A percentile compares a stretch with the other conserved stretches of the same genome.
Conservation (phyloP, 352 stramenopile species). For the Chrysophaeum taylorii region DNA sequence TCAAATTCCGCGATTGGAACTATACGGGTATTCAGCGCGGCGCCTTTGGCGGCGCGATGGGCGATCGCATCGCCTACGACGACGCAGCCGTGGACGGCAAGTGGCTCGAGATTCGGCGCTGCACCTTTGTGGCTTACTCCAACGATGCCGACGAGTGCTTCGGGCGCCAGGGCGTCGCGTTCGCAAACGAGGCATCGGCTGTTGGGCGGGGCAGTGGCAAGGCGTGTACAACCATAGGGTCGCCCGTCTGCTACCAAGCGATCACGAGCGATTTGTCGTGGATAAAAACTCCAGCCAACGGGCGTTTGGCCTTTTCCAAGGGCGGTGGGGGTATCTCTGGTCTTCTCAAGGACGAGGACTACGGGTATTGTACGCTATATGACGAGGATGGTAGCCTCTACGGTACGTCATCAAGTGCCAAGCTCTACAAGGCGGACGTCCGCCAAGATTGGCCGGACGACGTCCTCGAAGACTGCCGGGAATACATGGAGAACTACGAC, state of each 20-base stretch:
- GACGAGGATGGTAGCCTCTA: conserved; percentile 11
- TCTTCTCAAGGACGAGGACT: background rate
- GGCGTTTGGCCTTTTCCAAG: conserved; percentile 1
- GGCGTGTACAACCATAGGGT: background rate
- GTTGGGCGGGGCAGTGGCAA: background rate
- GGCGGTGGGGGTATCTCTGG: background rate
- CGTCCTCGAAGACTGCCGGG: conserved; percentile 5
- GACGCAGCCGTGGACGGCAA: background rate
- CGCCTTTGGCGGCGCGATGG: background rate
- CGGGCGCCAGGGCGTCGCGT: background rate
- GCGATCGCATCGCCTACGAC: background rate
- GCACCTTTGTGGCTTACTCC: background rate
- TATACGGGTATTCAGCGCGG: background rate
- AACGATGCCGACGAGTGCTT: background rate
- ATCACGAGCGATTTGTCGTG: background rate
- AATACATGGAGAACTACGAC: background rate
- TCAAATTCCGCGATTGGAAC: background rate
- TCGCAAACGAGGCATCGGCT: background rate
- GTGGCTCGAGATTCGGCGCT: background rate
- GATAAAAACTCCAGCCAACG: background rate
- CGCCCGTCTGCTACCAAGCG: background rate
- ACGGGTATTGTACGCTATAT: background rate
- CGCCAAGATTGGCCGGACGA: background rate
- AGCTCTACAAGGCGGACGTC: conserved; percentile 3
- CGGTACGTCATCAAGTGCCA: background rate